Conservation (phyloP, 345 rosid genomes). For the Brassica rapa region DNA sequence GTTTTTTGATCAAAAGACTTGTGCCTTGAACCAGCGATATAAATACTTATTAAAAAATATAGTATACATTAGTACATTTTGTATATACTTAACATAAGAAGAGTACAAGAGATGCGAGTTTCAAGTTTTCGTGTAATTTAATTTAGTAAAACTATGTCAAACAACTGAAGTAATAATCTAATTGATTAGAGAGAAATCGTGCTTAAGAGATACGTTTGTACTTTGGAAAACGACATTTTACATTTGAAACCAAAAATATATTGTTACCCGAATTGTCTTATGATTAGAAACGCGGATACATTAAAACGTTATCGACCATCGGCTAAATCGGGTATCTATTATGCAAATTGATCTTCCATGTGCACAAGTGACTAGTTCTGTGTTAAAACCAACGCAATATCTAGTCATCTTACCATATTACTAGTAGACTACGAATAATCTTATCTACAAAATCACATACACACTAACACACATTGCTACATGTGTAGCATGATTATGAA, state of each 20-base stretch:
- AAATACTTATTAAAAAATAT: background rate
- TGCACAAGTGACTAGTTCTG: background rate
- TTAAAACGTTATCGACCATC: background rate
- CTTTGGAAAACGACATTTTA: background rate
- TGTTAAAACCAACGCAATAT: conserved; percentile 6
- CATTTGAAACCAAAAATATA: background rate
- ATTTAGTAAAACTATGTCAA: background rate
- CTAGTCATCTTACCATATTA: conserved; percentile 30
- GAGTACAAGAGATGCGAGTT: background rate
- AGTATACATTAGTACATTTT: background rate
- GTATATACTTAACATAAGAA: background rate
- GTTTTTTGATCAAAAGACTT: background rate
- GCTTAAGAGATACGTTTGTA: background rate
- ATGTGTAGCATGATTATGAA: conserved; percentile 2
- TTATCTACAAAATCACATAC: background rate
- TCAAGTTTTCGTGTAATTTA: background rate
- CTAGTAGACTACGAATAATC: background rate
- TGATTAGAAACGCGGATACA: conserved; percentile 14
- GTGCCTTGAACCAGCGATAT: conserved; percentile 10
- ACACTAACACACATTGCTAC: background rate
- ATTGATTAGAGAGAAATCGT: background rate
- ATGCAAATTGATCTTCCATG: conserved; percentile 2
- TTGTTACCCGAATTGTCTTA: background rate
- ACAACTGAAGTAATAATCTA: background rate
- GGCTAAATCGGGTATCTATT: background rate